These are phyloP conservation scores for Metschnikowia orientalis DNA, from an alignment of 805 yeast species.

Conservation along the genomic window DNA sequence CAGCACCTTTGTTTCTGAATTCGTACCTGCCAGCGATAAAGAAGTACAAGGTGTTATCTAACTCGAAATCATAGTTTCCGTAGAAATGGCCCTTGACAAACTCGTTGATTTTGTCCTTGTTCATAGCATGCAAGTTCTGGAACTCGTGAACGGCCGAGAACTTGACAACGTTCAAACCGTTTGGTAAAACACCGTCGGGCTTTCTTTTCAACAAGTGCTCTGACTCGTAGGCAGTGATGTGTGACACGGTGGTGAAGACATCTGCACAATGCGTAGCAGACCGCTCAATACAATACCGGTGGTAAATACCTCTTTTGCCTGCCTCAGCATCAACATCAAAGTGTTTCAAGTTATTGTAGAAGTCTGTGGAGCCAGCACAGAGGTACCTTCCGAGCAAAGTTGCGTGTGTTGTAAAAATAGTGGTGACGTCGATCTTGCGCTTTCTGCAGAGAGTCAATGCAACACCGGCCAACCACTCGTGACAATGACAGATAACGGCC, in stretches of 20 bases:
- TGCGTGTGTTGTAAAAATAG: slow-evolving; percentile 96
- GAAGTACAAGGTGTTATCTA: slow-evolving; percentile 89
- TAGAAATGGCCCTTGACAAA: slow-evolving; percentile 96
- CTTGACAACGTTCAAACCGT: slow-evolving; percentile 92
- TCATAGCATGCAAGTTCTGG: slow-evolving; percentile 89
- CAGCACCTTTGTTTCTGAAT: slow-evolving; percentile 94
- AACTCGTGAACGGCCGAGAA: slow-evolving; percentile 97
- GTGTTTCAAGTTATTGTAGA: slow-evolving; percentile 80
- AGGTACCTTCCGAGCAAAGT: slow-evolving; percentile 90
- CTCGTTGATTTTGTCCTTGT: slow-evolving; percentile 89
- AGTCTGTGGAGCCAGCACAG: slow-evolving; percentile 96
- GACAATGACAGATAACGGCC: slow-evolving; percentile 91
- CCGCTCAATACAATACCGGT: slow-evolving; percentile 93
- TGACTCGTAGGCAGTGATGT: slow-evolving; percentile 93
- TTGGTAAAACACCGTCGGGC: slow-evolving; percentile 97
- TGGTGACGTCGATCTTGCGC: slow-evolving; percentile 87
- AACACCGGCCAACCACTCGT: slow-evolving; percentile 98
- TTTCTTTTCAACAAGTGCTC: slow-evolving; percentile 91
- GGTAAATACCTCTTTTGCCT: slow-evolving; percentile 95
- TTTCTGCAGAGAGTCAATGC: slow-evolving; percentile 90
- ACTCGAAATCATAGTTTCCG: slow-evolving; percentile 91
- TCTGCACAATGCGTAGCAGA: slow-evolving; percentile 95
- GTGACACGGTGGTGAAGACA: slow-evolving; percentile 95
- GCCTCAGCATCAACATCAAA: slow-evolving; percentile 98
- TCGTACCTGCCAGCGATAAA: slow-evolving; percentile 98